Evolutionary conservation across 768 basidiomycete species (phyloP).

Genomic region (Boletus speciosus): DNA sequence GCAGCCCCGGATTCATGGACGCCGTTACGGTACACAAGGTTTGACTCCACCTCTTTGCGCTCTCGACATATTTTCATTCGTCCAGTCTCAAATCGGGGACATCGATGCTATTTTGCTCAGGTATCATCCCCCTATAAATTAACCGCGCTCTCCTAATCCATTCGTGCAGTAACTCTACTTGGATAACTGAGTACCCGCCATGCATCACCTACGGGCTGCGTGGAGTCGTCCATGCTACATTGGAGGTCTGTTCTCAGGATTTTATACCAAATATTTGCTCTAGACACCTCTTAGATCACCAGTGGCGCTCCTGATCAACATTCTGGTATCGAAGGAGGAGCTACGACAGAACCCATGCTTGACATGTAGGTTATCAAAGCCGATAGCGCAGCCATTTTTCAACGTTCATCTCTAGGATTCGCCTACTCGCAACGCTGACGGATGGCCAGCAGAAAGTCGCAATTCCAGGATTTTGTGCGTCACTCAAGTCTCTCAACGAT

Average conservation of each 20-base stretch:
- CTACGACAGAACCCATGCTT: conserved; percentile 82
- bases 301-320: conserved; percentile 80
- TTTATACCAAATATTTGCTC: background rate
- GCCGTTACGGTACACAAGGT: conserved; percentile 76
- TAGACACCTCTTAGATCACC: conserved; percentile 47
- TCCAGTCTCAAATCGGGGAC: conserved; percentile 73
- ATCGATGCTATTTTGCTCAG: conserved; percentile 90
- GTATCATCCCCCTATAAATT: conserved; percentile 33
- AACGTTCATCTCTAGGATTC: conserved; percentile 50
- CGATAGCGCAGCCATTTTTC: background rate
- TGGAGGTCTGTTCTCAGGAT: conserved; percentile 51
- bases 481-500: background rate
- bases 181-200: conserved; percentile 89
- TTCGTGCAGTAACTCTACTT: conserved; percentile 81
- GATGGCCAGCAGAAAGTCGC: conserved; percentile 56
- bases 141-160: background rate
- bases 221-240: conserved; percentile 85
- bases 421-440: conserved; percentile 68
- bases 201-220: conserved; percentile 95
- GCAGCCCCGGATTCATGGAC: conserved; percentile 82
- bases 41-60: conserved; percentile 1
- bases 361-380: conserved; percentile 63
- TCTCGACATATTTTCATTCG: conserved; percentile 1
- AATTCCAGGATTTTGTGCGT: conserved; percentile 83
- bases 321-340: conserved; percentile 93